Conservation (phyloP, 768 basidiomycete genomes). For the Ramaria sp. region DNA sequence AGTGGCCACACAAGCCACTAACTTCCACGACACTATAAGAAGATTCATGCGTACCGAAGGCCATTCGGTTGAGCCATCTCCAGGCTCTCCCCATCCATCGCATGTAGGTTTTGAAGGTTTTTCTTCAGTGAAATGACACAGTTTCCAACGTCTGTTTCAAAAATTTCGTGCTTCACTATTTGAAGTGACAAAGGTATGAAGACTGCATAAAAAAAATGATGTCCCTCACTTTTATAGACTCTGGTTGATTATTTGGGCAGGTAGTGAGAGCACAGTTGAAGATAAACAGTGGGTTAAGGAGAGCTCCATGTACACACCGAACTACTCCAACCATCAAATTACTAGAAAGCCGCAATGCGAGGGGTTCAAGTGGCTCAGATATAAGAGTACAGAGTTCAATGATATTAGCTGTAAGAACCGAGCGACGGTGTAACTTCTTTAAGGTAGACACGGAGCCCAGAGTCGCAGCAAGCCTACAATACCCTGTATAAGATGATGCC, state of each 20-base stretch:
- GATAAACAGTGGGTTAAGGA: constrained; percentile 16
- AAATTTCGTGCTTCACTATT: constrained; percentile 76
- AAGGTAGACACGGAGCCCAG: constrained; percentile 81
- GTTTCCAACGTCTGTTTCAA: constrained; percentile 66
- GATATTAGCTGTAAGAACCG: constrained; percentile 80
- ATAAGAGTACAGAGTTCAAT: constrained; percentile 72
- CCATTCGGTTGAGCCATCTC: constrained; percentile 59
- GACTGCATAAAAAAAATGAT: neutral
- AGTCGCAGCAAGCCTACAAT: constrained; percentile 76
- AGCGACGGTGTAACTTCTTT: constrained; percentile 71
- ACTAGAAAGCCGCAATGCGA: constrained; percentile 78
- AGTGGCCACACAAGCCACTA: neutral
- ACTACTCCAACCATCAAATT: constrained; percentile 86
- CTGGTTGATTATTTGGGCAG: constrained; percentile 15
- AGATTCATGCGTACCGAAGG: constrained; percentile 35
- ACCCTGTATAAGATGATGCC: neutral
- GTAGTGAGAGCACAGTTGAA: constrained; percentile 6
- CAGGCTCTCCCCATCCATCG: constrained; percentile 36
- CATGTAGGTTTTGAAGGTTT: constrained; percentile 55
- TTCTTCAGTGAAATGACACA: constrained; percentile 74
- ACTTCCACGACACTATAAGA: neutral
- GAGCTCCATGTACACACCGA: constrained; percentile 40
- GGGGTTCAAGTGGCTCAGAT: constrained; percentile 71
- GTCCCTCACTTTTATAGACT: constrained; percentile 35
- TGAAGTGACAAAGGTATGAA: neutral